Evolutionary conservation across 805 yeast genomes (phyloP), one percentile per base, ranked within the genome.

Genomic region (Metschnikowia gelsemii): DNA sequence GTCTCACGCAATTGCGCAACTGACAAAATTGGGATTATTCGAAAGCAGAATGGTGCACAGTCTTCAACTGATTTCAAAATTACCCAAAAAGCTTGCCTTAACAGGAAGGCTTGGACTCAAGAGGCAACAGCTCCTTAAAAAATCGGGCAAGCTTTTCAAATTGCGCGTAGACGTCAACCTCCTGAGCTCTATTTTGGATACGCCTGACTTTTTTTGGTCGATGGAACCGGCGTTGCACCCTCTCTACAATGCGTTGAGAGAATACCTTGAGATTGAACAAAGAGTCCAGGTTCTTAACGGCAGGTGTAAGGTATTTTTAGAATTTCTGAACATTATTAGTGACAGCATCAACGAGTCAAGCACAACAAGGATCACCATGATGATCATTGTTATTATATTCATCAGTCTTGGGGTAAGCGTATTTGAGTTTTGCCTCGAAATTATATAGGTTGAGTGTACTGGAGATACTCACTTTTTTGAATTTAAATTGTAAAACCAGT

Each of bases 171-270:
- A 93, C 62, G 97, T 93, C 4, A 93, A 93, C 59, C 67, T 93
- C 36, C 83, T 91, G 3, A 87, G 96, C 8, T 87, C 87, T 49
- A 89, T 93, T 17, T 70, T 93, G 40, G 99, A 93, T 57, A 89
- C 96, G 0, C 99, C 99, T 0, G 96, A 88, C 47, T 89, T 87
- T 57, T 93, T 93, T 62, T 93, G 99, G 99, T 86, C 90, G 22
- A 37, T 76, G 47, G 99, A 93, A 64, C 99, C 99, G 4, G 90
- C 96, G 27, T 73, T 93, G 50, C 95, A 91, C 59, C 98, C 98
- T 3, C 68, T 93, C 30, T 93, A 93, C 62, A 73, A 74, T 25
- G 97, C 97, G 1, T 82, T 90, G 42, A 68, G 96, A 44, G 96
- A 93, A 50, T 93, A 93, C 56, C 67, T 93, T 42, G 99, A 93